Evolutionary conservation across 768 basidiomycete species (phyloP).

Genomic region (Ramaria rubella): DNA sequence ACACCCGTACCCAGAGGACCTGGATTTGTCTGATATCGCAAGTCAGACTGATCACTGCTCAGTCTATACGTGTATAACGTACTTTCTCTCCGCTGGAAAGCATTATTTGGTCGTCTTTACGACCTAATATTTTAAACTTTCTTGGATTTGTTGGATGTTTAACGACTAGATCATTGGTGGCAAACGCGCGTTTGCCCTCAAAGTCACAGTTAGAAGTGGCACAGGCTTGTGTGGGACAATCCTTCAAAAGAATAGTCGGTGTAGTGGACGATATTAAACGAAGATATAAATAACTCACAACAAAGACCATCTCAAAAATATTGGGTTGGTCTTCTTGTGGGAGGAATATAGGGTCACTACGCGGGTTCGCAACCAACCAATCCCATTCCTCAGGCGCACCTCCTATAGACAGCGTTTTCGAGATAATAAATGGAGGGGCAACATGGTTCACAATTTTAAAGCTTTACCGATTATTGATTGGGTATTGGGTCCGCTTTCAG

Average conservation of each 20-base stretch:
- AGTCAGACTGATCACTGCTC: neutral
- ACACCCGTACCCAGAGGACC: conserved; percentile 26
- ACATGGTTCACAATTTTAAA: neutral
- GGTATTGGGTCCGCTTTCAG: too few species aligned
- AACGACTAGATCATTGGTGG: conserved; percentile 35
- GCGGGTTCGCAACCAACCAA: too few species aligned
- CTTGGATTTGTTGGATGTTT: conserved; percentile 34
- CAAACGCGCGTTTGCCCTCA: conserved; percentile 29
- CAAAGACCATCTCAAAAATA: neutral
- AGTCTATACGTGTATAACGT: too few species aligned
- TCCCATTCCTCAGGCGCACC: too few species aligned
- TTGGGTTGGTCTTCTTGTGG: neutral
- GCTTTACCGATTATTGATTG: neutral
- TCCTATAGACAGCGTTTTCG: too few species aligned
- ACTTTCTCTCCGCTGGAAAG: conserved; percentile 27
- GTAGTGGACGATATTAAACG: neutral
- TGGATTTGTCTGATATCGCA: conserved; percentile 22
- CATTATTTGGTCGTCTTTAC: conserved; percentile 27
- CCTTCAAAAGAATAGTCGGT: neutral
- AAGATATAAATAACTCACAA: neutral
- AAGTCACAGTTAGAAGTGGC: conserved; percentile 20
- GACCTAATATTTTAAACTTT: conserved; percentile 16
- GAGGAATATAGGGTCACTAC: neutral
- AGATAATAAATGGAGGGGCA: neutral
- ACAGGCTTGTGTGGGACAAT: neutral